Evolutionary conservation across 495 filamentous ascomycete species (phyloP).

Genomic region (Astrocystis sublimbata): DNA sequence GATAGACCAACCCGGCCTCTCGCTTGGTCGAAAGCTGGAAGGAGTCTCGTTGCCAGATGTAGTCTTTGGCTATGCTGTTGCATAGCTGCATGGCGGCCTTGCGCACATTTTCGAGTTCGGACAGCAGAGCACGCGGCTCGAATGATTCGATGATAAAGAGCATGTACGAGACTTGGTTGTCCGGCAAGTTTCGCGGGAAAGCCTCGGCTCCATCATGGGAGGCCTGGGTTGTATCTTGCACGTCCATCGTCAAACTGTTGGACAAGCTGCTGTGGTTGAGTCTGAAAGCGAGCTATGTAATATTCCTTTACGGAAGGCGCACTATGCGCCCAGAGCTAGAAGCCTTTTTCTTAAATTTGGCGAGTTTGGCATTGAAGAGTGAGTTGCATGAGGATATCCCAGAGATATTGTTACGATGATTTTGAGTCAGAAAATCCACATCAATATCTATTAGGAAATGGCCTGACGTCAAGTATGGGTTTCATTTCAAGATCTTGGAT

Average conservation of each 20-base stretch:
- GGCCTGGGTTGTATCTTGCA: constrained; percentile 25
- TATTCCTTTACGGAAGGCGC: too few relatives aligned
- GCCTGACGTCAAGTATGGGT: too few relatives aligned
- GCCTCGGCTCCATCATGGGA: constrained; percentile 54
- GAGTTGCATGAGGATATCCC: too few relatives aligned
- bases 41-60: constrained; percentile 91
- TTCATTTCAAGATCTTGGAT: too few relatives aligned
- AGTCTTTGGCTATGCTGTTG: constrained; percentile 68
- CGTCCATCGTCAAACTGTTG: constrained; percentile 18
- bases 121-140: constrained; percentile 48
- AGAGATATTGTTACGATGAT: too few relatives aligned
- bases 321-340: too few relatives aligned
- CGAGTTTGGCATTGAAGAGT: too few relatives aligned
- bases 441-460: too few relatives aligned
- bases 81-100: constrained; percentile 63
- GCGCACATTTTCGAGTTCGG: constrained; percentile 69
- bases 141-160: constrained; percentile 68
- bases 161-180: constrained; percentile 86
- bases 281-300: too few relatives aligned
- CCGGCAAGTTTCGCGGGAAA: constrained; percentile 74
- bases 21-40: constrained; percentile 62
- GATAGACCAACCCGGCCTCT: constrained; percentile 55
- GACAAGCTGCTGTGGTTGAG: neutral
- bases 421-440: too few relatives aligned
- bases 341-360: too few relatives aligned